Conservation (phyloP, 192 early-diverging fungal species). For the Chytriomyces confervae region DNA sequence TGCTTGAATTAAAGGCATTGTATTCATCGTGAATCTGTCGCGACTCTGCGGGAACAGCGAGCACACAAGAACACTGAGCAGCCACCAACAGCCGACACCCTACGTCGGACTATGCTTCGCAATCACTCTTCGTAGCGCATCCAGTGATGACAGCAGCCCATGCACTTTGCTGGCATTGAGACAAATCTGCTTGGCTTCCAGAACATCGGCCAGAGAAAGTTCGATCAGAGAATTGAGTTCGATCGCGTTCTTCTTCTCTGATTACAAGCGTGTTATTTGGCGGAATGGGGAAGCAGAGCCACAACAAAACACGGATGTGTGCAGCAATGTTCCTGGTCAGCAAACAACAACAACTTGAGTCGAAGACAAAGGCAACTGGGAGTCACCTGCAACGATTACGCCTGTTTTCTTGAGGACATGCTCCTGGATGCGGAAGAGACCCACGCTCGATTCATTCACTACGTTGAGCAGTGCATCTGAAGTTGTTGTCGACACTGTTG, state of each 20-base stretch:
- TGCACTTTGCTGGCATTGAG: not conserved
- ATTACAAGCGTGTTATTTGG: not conserved
- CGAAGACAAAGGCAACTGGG: not conserved
- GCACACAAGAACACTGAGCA: too few species aligned
- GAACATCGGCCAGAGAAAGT: not conserved
- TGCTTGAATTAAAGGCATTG: too few species aligned
- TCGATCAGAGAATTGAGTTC: not conserved
- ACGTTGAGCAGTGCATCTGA: slow-evolving; percentile 47
- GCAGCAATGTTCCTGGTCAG: not conserved
- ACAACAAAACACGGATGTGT: not conserved
- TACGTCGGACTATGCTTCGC: not conserved
- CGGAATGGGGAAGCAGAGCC: not conserved
- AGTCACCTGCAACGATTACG: slow-evolving; percentile 32
- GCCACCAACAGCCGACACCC: too few species aligned
- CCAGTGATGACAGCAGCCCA: not conserved
- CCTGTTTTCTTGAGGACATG: slow-evolving; percentile 50
- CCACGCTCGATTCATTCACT: slow-evolving; percentile 54
- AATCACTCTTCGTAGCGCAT: not conserved
- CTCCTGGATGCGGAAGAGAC: slow-evolving; percentile 53
- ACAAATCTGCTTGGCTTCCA: not conserved
- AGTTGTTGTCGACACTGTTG: slow-evolving; percentile 5
- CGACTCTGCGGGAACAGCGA: too few species aligned
- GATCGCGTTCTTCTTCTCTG: not conserved
- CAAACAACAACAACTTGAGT: not conserved
- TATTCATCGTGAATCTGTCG: too few species aligned